Conservation (phyloP, 192 early-diverging fungal species). For the Allomyces macrogynus region DNA sequence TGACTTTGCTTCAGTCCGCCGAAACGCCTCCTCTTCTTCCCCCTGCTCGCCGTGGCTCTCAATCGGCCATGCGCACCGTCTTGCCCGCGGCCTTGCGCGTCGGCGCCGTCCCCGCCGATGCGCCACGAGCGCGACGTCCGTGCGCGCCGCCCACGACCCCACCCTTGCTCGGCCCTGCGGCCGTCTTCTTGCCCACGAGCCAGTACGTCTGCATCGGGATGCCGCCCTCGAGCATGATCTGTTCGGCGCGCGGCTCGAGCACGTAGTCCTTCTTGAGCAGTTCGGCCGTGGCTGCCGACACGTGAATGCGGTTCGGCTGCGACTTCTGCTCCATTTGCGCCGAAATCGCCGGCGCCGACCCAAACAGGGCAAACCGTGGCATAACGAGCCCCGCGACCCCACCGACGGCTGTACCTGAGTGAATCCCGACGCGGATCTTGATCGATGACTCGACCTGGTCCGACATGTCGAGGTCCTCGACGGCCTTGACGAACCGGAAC, state of each 20-base stretch:
- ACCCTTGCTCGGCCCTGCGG: background rate
- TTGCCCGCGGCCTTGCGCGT: too few relatives aligned
- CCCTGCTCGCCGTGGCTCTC: too few relatives aligned
- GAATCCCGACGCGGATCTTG: background rate
- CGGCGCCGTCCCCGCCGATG: too few relatives aligned
- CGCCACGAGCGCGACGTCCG: too few relatives aligned
- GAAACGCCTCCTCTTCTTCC: too few relatives aligned
- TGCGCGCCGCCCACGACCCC: too few relatives aligned
- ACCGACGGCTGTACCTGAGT: background rate
- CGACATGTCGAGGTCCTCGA: conserved; percentile 20
- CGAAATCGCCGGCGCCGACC: background rate
- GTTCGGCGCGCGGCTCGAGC: conserved; percentile 7
- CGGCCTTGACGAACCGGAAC: conserved; percentile 14
- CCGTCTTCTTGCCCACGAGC: conserved; percentile 12
- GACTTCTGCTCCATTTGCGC: conserved; percentile 3
- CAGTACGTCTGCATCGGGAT: conserved; percentile 14
- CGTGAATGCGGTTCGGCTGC: conserved; percentile 17
- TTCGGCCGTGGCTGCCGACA: conserved; percentile 15
- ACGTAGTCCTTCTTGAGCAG: conserved; percentile 14
- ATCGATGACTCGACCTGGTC: conserved; percentile 14
- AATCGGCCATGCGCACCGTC: too few relatives aligned
- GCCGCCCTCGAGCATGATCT: conserved; percentile 3
- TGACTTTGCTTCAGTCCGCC: too few relatives aligned
- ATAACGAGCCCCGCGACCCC: background rate
- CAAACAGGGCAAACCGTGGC: background rate